A percentile compares a stretch with the other conserved stretches of the same genome.
Evolutionary conservation across 495 filamentous ascomycete genomes (phyloP).

Genomic region (Alectoria sarmentosa): DNA sequence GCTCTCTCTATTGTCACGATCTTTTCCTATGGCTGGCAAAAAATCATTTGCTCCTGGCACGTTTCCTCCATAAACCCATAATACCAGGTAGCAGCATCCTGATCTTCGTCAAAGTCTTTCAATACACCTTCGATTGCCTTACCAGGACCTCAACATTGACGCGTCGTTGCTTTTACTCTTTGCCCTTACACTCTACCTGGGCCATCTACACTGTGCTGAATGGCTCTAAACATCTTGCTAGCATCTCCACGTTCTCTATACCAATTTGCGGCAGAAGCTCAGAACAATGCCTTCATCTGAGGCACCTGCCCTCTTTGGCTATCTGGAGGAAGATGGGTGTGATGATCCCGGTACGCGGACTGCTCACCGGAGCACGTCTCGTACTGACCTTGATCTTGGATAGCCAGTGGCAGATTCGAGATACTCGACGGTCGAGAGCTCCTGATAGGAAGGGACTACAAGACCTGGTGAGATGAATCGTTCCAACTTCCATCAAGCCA

Average conservation of each 20-base stretch:
- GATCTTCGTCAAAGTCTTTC: not conserved
- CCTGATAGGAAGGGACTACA: conserved; percentile 36
- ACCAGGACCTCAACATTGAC: not conserved
- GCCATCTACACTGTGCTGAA: not conserved
- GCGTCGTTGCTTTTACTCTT: not conserved
- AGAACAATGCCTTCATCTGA: conserved; percentile 1
- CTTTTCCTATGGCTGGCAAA: not conserved
- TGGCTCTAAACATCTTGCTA: not conserved
- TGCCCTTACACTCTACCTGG: not conserved
- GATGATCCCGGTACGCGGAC: not conserved
- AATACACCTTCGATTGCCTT: not conserved
- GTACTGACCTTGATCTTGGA: not conserved
- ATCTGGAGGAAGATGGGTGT: not conserved
- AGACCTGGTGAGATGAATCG: conserved; percentile 26
- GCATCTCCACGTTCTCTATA: not conserved
- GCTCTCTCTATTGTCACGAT: too few species aligned
- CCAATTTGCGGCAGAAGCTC: not conserved
- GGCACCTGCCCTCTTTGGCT: not conserved
- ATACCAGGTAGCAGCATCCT: not conserved
- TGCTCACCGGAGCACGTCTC: not conserved
- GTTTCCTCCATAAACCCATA: not conserved
- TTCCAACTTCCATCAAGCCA: not conserved
- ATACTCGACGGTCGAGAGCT: conserved; percentile 31
- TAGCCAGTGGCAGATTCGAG: conserved; percentile 1
- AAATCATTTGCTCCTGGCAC: not conserved